phyloP scores from a whole-genome alignment of 139 green algal genomes.

The Gonium pectorale region DNA sequence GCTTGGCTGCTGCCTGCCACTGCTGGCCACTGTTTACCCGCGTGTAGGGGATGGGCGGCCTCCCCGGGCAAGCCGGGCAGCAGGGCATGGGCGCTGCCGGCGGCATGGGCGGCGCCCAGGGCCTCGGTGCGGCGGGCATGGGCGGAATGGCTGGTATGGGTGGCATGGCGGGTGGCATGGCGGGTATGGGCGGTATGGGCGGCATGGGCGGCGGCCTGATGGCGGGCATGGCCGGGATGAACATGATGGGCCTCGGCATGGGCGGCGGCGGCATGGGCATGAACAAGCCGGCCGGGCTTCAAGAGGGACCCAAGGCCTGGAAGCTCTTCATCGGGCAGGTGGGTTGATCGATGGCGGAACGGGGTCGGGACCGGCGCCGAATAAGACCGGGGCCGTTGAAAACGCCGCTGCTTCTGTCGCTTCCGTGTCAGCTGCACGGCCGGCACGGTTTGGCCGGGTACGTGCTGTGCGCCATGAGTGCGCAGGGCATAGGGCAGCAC shows the following conservation, averaged over 20 bases:
- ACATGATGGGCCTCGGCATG: conserved; percentile 49
- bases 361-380: no score
- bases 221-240: conserved; percentile 50
- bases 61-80: conserved; percentile 36
- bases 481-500: no score
- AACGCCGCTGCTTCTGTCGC: no score
- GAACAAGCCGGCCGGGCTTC: conserved; percentile 35
- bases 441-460: no score
- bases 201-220: conserved; percentile 43
- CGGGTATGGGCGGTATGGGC: conserved; percentile 37
- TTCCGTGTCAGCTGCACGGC: no score
- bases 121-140: conserved; percentile 35
- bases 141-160: conserved; percentile 45
- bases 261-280: conserved; percentile 43
- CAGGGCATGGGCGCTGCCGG: conserved; percentile 32
- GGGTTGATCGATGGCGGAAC: no score
- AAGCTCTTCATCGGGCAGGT: conserved; percentile 65
- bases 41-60: conserved; percentile 23
- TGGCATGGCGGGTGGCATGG: conserved; percentile 47
- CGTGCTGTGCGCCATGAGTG: no score
- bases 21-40: no score
- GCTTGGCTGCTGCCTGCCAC: no score
- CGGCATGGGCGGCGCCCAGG: conserved; percentile 29
- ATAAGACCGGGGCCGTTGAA: no score
- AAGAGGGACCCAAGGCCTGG: conserved; percentile 52